Percentiles rank a stretch among this genome's conserved stretches.
Evolutionary conservation across 805 yeast genomes (phyloP).

Genomic region (Spathaspora girioi): DNA sequence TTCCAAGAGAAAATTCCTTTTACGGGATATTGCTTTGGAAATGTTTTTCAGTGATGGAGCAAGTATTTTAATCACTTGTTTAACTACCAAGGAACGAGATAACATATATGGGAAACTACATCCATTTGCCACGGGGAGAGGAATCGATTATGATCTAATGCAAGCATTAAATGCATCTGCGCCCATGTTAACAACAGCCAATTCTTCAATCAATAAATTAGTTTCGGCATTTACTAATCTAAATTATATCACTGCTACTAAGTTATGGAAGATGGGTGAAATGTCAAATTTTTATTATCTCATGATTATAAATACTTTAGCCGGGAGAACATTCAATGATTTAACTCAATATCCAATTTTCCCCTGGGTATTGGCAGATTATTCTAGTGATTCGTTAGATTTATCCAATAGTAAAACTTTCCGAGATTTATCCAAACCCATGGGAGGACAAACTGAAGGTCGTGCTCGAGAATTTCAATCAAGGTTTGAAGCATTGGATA

Average conservation of each 20-base stretch:
- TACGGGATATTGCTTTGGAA: slow-evolving; percentile 80
- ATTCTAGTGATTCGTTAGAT: slow-evolving; percentile 67
- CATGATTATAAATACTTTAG: slow-evolving; percentile 75
- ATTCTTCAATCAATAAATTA: slow-evolving; percentile 29
- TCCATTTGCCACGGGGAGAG: slow-evolving; percentile 45
- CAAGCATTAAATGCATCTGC: slow-evolving; percentile 46
- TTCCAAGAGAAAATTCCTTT: slow-evolving; percentile 69
- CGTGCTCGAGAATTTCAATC: slow-evolving; percentile 66
- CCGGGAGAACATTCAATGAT: slow-evolving; percentile 88
- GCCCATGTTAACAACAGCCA: slow-evolving; percentile 4
- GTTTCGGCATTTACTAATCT: slow-evolving; percentile 37
- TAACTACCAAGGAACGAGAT: slow-evolving; percentile 53
- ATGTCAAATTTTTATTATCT: slow-evolving; percentile 81
- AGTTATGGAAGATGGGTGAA: slow-evolving; percentile 72
- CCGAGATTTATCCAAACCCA: slow-evolving; percentile 79
- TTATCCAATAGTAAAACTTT: slow-evolving; percentile 56
- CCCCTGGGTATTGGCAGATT: slow-evolving; percentile 89
- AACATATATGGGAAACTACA: slow-evolving; percentile 47
- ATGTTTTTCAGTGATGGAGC: slow-evolving; percentile 71
- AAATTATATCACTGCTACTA: slow-evolving; percentile 47
- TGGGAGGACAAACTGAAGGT: slow-evolving; percentile 77
- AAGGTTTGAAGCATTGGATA: slow-evolving; percentile 65
- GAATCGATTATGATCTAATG: slow-evolving; percentile 52
- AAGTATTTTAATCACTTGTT: slow-evolving; percentile 64
- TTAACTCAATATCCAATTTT: slow-evolving; percentile 88